These are phyloP conservation scores for Jaltomata sinuosa DNA, from an alignment of 257 asterid species.

Conservation along the genomic window DNA sequence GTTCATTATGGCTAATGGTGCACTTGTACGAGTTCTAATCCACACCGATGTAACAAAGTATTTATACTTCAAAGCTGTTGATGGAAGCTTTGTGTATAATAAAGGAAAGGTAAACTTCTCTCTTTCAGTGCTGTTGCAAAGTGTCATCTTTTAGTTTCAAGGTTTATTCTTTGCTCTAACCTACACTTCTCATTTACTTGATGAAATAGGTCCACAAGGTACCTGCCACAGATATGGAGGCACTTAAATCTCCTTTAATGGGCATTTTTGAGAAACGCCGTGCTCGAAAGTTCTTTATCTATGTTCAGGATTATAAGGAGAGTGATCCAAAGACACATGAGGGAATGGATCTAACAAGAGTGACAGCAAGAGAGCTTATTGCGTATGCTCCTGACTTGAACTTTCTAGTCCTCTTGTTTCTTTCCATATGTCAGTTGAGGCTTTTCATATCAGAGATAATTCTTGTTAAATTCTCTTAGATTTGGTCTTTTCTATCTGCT, in stretches of 20 bases:
- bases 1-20: conserved; percentile 98
- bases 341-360: conserved; percentile 85
- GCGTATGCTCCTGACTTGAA: conserved; percentile 35
- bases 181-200: neutral
- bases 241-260: conserved; percentile 94
- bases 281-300: conserved; percentile 85
- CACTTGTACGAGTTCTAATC: conserved; percentile 81
- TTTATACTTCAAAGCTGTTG: conserved; percentile 87
- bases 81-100: conserved; percentile 88
- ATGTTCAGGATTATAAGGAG: conserved; percentile 83
- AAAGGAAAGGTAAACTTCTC: conserved; percentile 48
- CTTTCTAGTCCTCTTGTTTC: neutral
- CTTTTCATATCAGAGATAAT: neutral
- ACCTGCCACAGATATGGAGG: conserved; percentile 97
- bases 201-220: conserved; percentile 85
- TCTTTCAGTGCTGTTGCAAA: conserved; percentile 62
- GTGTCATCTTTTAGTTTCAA: conserved; percentile 78
- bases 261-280: conserved; percentile 95
- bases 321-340: conserved; percentile 74
- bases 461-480: neutral
- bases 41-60: conserved; percentile 92
- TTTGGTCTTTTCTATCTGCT: neutral
- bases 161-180: neutral
- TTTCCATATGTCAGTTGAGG: neutral
- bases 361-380: conserved; percentile 72